Evolutionary conservation across 2,329 filamentous ascomycete species (phyloP).

Genomic region (Ramularia endophylla): DNA sequence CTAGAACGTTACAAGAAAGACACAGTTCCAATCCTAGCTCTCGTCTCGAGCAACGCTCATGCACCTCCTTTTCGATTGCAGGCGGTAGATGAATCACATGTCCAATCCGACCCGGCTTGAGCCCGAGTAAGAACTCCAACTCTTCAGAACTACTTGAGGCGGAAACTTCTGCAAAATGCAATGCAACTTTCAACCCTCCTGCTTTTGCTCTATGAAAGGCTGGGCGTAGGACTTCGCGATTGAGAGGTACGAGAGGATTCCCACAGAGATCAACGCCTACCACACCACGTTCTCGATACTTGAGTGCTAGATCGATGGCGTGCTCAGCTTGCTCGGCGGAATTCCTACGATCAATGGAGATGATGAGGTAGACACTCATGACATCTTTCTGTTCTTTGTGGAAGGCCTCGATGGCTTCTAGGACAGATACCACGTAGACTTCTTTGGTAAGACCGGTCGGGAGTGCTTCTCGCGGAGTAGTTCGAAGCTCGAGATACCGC

Average conservation of each 20-base stretch:
- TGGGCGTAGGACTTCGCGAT: slow-evolving; percentile 41
- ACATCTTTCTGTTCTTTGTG: slow-evolving; percentile 7
- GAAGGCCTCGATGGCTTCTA: slow-evolving; percentile 55
- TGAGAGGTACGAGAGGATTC: slow-evolving; percentile 59
- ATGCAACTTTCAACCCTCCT: slow-evolving; percentile 56
- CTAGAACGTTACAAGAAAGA: slow-evolving; percentile 73
- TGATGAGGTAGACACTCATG: slow-evolving; percentile 51
- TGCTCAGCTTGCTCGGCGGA: slow-evolving; percentile 53
- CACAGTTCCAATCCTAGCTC: slow-evolving; percentile 68
- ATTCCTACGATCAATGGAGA: slow-evolving; percentile 67
- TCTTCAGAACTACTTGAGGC: slow-evolving; percentile 54
- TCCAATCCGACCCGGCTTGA: slow-evolving; percentile 62
- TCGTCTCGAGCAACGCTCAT: slow-evolving; percentile 25
- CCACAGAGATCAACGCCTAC: slow-evolving; percentile 76
- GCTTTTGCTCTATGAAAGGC: slow-evolving; percentile 51
- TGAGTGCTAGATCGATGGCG: slow-evolving; percentile 57
- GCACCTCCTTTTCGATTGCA: slow-evolving; percentile 52
- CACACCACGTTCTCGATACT: slow-evolving; percentile 48
- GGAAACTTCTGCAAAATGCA: slow-evolving; percentile 72
- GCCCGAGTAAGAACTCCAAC: slow-evolving; percentile 58
- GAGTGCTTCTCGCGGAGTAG: slow-evolving; percentile 63
- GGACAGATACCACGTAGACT: slow-evolving; percentile 60
- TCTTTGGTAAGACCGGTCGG: slow-evolving; percentile 51
- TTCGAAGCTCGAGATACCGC: slow-evolving; percentile 72
- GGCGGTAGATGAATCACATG: slow-evolving; percentile 73